phyloP scores from a whole-genome alignment of 768 basidiomycete genomes.

The Cubamyces lactineus region DNA sequence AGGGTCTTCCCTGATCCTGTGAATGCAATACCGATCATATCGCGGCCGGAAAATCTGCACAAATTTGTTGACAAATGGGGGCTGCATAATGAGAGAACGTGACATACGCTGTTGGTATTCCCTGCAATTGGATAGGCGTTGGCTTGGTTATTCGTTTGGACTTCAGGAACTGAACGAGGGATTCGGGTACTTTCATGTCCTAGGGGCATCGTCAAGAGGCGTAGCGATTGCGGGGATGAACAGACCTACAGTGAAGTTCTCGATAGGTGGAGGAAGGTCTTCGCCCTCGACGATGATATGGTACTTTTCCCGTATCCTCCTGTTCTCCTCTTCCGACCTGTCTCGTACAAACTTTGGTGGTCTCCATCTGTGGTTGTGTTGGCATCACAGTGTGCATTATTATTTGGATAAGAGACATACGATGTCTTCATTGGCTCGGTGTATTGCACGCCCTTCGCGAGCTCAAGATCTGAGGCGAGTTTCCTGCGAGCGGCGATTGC shows the following conservation, averaged over 20 bases:
- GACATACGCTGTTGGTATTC: constrained; percentile 85
- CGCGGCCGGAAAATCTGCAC: constrained; percentile 86
- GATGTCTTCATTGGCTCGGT: constrained; percentile 83
- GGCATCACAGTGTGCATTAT: constrained; percentile 9
- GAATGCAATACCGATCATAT: constrained; percentile 99
- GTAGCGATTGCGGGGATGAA: neutral
- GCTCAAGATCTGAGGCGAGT: constrained; percentile 88
- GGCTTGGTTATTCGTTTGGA: constrained; percentile 84
- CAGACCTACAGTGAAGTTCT: constrained; percentile 71
- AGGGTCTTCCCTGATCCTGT: constrained; percentile 99
- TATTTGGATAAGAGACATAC: constrained; percentile 45
- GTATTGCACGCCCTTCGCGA: constrained; percentile 92
- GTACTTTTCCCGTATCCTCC: constrained; percentile 81
- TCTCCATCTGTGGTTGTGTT: constrained; percentile 88
- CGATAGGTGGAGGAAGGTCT: constrained; percentile 90
- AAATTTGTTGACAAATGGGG: neutral
- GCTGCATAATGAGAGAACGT: constrained; percentile 36
- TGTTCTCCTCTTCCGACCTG: constrained; percentile 67
- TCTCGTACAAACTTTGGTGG: constrained; percentile 84
- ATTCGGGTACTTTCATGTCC: constrained; percentile 98
- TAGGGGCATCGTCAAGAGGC: constrained; percentile 35
- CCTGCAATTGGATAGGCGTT: constrained; percentile 97
- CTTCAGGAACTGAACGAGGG: constrained; percentile 81
- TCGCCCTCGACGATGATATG: constrained; percentile 97
- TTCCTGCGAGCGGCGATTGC: constrained; percentile 91